These are phyloP conservation scores for Canna indica DNA, from an alignment of 176 grass and related monocot genomes.

Conservation along the genomic window DNA sequence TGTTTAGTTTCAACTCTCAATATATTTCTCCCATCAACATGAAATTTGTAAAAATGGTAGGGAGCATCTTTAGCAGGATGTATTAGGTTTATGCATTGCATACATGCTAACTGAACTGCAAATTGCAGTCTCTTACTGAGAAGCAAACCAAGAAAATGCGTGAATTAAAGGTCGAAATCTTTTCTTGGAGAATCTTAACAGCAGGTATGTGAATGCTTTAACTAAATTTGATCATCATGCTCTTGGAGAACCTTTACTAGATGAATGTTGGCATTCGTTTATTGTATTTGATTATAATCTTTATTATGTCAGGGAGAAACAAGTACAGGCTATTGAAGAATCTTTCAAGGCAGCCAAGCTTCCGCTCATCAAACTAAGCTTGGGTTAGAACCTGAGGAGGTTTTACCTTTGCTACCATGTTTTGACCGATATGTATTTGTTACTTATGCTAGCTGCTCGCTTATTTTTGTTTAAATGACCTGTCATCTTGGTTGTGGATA, in stretches of 20 bases:
- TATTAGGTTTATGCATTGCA: not conserved
- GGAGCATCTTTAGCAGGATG: not conserved
- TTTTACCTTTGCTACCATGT: constrained; percentile 84
- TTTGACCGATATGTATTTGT: constrained; percentile 55
- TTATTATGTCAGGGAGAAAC: constrained; percentile 64
- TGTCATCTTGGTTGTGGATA: not conserved
- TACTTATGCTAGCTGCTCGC: not conserved
- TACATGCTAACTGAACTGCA: not conserved
- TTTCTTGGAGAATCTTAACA: constrained; percentile 84
- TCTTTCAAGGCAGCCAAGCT: constrained; percentile 90
- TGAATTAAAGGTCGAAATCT: constrained; percentile 59
- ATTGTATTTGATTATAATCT: constrained; percentile 17
- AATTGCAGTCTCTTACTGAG: constrained; percentile 76
- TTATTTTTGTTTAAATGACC: not conserved
- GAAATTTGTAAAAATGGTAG: constrained; percentile 79
- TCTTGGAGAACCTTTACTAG: not conserved
- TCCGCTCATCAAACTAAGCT: constrained; percentile 81
- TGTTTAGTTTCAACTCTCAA: constrained; percentile 41
- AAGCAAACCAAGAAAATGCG: constrained; percentile 96
- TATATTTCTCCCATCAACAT: constrained; percentile 91
- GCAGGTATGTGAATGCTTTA: constrained; percentile 47
- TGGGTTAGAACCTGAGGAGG: constrained; percentile 53
- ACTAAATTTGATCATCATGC: constrained; percentile 5
- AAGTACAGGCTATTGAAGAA: constrained; percentile 83
- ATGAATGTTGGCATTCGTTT: constrained; percentile 13